Percentiles rank a stretch among this genome's conserved stretches.
Conservation (phyloP, 2,329 filamentous ascomycete genomes). For the Exophiala xenobiotica region DNA sequence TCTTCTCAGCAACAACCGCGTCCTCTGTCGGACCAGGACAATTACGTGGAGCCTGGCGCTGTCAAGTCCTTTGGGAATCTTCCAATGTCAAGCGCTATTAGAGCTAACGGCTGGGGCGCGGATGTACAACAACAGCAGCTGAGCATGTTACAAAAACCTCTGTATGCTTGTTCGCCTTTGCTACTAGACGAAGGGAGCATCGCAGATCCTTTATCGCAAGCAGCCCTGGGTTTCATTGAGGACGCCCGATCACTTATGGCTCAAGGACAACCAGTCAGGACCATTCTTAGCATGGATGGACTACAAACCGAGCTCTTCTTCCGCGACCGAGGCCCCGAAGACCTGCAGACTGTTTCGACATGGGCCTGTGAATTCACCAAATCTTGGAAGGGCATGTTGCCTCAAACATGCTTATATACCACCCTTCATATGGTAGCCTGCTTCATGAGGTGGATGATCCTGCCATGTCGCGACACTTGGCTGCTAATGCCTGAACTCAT, state of each 20-base stretch:
- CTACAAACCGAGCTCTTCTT: slow-evolving; percentile 9
- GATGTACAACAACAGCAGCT: slow-evolving; percentile 8
- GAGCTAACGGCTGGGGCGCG: not conserved
- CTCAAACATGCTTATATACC: not conserved
- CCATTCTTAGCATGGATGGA: slow-evolving; percentile 9
- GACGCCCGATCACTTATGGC: slow-evolving; percentile 9
- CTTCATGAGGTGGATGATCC: slow-evolving; percentile 10
- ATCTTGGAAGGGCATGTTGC: slow-evolving; percentile 2
- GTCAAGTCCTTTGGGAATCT: not conserved
- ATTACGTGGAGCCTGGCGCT: not conserved
- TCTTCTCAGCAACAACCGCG: not conserved
- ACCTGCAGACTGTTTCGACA: slow-evolving; percentile 10
- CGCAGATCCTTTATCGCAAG: slow-evolving; percentile 3
- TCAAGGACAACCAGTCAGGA: not conserved
- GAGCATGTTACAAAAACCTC: not conserved
- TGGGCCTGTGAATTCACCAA: slow-evolving; percentile 13
- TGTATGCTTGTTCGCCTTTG: not conserved
- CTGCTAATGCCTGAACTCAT: slow-evolving; percentile 5
- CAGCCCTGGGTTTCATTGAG: slow-evolving; percentile 3
- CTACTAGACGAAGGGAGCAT: not conserved
- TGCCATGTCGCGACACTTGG: slow-evolving; percentile 11
- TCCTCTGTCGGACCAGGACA: not conserved
- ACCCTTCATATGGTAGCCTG: slow-evolving; percentile 1
- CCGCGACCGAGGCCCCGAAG: slow-evolving; percentile 5
- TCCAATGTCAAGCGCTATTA: not conserved